phyloP scores from a whole-genome alignment of 2,329 filamentous ascomycete genomes.

The Aspergillus pseudoviridinutans region DNA sequence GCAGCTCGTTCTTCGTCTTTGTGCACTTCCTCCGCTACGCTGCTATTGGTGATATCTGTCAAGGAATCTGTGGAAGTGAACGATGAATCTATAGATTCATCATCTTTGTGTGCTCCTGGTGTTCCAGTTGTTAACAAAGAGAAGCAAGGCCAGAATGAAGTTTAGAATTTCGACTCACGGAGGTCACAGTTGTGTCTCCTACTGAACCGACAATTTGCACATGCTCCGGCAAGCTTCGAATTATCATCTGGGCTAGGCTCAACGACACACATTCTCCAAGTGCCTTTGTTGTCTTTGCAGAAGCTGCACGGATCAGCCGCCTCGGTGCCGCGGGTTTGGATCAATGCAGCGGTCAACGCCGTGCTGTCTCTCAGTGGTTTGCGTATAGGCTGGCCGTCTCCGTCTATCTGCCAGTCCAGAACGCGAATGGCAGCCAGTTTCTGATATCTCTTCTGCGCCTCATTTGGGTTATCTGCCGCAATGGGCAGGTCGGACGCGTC shows the following conservation, averaged over 20 bases:
- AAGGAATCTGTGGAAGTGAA: neutral
- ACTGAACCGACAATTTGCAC: conserved; percentile 6
- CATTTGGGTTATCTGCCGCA: conserved; percentile 19
- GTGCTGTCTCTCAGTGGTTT: neutral
- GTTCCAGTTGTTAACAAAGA: too few species aligned
- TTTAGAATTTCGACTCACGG: neutral
- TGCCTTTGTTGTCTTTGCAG: neutral
- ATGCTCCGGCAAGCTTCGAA: neutral
- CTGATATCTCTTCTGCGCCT: conserved; percentile 13
- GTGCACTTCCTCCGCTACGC: neutral
- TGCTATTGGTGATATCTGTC: neutral
- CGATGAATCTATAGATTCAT: neutral
- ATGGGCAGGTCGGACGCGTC: conserved; percentile 14
- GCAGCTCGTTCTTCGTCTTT: neutral
- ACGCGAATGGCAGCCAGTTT: neutral
- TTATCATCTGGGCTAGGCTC: neutral
- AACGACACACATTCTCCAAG: conserved; percentile 5
- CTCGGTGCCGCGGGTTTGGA: conserved; percentile 2
- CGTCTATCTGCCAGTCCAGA: neutral
- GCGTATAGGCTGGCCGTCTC: neutral
- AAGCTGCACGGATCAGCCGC: neutral
- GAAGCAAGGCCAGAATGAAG: neutral
- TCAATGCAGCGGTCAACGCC: conserved; percentile 1
- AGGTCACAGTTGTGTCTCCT: neutral
- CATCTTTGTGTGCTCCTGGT: neutral